Conservation (phyloP, 345 rosid genomes). For the Tarenaya hassleriana region DNA sequence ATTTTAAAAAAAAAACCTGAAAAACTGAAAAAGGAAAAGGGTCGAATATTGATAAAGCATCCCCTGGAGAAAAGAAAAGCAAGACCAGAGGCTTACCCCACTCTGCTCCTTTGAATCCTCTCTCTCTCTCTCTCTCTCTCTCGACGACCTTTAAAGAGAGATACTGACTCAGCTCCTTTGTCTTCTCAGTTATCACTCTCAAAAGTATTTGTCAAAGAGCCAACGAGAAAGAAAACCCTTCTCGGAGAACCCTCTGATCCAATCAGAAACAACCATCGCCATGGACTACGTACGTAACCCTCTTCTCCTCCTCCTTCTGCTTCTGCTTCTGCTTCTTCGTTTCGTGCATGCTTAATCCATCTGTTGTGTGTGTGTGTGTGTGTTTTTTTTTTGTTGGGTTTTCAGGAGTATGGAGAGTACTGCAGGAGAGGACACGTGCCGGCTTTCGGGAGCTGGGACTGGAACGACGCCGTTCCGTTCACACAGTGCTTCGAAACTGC, state of each 20-base stretch:
- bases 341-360: neutral
- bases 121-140: conserved; percentile 22
- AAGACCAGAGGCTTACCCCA: neutral
- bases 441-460: conserved; percentile 97
- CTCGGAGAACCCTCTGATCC: conserved; percentile 8
- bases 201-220: too few relatives aligned
- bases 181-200: too few relatives aligned
- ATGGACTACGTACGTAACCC: conserved; percentile 31
- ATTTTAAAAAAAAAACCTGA: too few relatives aligned
- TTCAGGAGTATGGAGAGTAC: conserved; percentile 34
- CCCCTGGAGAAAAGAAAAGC: conserved; percentile 15
- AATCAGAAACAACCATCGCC: neutral
- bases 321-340: too few relatives aligned
- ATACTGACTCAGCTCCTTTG: neutral
- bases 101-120: too few relatives aligned
- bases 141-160: conserved; percentile 10
- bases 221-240: too few relatives aligned
- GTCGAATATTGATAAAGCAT: neutral
- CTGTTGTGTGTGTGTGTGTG: too few relatives aligned
- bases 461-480: conserved; percentile 76
- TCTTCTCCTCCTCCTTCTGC: neutral
- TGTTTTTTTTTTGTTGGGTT: neutral
- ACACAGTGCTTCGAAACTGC: conserved; percentile 93
- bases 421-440: conserved; percentile 68
- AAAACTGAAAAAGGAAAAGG: too few relatives aligned